Evolutionary conservation across 2,329 filamentous ascomycete species (phyloP), one percentile per base, ranked within the genome.

Genomic region (Tolypocladium ovalisporum): DNA sequence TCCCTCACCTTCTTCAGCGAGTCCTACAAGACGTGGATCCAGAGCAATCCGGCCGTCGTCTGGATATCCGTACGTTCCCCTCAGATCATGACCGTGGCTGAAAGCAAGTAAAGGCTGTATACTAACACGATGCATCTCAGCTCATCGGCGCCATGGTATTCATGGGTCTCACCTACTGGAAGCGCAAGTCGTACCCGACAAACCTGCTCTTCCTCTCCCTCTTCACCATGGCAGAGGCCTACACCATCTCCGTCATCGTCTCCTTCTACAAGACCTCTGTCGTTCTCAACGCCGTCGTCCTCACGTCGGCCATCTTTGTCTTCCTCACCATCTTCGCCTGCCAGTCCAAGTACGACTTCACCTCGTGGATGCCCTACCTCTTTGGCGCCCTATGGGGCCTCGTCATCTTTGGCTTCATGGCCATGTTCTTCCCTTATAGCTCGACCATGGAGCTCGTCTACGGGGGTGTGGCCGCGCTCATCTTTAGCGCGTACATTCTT

Each of bases 281-380:
- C 68, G 94, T 99, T 27, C 81, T 99, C 53, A 87, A 96, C 73
- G 94, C 94, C 19, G 86, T 96, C 37, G 75, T 96, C 62, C 84
- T 99, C 58, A 99, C 94, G 55, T 87, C 86, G 19, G 88, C 87
- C 55, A 89, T 92, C 68, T 92, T 93, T 68, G 77, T 90, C 65
- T 84, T 89, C 67, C 82, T 91, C 55, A 90, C 87, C 1, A 73
- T 92, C 51, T 97, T 99, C 71, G 94, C 94, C 54, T 96, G 92
- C 82, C 94, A 99, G 78, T 89, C 89, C 62, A 96, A 95, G 73
- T 99, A 99, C 70, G 94, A 99, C 78, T 99, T 99, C 71, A 97
- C 93, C 1, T 87, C 84, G 62, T 99, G 94, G 93, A 89, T 93
- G 79, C 93, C 94, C 22, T 97, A 97, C 71, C 83, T 97, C 4